These are phyloP conservation scores for Globisporangium camurandrum DNA, from an alignment of 352 stramenopile genomes.

Conservation along the genomic window DNA sequence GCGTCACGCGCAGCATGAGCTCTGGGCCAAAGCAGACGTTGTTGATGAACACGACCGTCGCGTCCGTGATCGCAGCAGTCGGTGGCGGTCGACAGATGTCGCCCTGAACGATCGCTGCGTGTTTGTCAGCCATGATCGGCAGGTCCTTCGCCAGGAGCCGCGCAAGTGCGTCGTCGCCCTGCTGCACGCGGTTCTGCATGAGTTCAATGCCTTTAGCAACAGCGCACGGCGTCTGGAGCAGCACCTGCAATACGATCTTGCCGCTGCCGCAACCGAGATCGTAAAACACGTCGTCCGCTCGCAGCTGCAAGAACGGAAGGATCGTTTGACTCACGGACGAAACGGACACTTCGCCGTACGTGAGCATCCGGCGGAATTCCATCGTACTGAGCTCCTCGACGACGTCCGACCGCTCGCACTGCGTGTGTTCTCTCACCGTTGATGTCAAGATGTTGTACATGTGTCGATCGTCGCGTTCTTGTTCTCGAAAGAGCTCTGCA, in stretches of 20 bases:
- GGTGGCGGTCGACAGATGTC: constrained; percentile 64
- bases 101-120: constrained; percentile 56
- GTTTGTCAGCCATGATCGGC: constrained; percentile 35
- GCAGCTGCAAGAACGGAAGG: constrained; percentile 55
- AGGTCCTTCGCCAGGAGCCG: constrained; percentile 35
- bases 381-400: constrained; percentile 59
- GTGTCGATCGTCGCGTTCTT: constrained; percentile 67
- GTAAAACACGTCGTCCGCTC: constrained; percentile 72
- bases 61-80: constrained; percentile 47
- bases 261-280: constrained; percentile 76
- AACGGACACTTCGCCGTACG: constrained; percentile 75
- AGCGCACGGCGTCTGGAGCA: constrained; percentile 59
- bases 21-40: constrained; percentile 77
- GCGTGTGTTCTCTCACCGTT: constrained; percentile 54
- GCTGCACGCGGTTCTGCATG: constrained; percentile 74
- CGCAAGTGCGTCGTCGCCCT: constrained; percentile 46
- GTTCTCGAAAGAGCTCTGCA: constrained; percentile 51
- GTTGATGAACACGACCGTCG: constrained; percentile 84
- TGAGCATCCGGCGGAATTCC: constrained; percentile 69
- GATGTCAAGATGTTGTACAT: constrained; percentile 70
- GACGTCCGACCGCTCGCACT: constrained; percentile 53
- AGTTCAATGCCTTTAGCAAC: constrained; percentile 74
- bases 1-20: constrained; percentile 67
- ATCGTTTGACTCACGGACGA: constrained; percentile 56
- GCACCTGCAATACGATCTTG: constrained; percentile 72